Evolutionary conservation across 2,329 filamentous ascomycete species (phyloP).

Genomic region (Epicoccum nigrum): DNA sequence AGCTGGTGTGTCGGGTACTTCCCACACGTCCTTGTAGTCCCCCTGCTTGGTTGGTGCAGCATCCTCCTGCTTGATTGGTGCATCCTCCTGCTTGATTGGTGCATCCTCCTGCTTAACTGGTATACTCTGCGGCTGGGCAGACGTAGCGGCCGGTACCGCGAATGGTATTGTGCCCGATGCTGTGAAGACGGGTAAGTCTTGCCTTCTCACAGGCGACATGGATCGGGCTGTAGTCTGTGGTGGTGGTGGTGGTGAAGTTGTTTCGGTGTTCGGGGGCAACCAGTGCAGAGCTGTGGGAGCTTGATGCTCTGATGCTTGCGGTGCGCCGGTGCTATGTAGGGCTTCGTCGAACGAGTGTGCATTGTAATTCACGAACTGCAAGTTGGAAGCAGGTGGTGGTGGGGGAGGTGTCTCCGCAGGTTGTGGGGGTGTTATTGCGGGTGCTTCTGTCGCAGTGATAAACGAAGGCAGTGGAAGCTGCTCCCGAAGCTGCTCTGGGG

Average conservation of each 20-base stretch:
- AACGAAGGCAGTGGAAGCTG: slow-evolving; percentile 45
- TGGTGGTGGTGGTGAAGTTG: slow-evolving; percentile 6
- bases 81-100: neutral
- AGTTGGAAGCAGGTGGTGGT: slow-evolving; percentile 41
- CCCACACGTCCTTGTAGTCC: slow-evolving; percentile 48
- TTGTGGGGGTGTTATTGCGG: slow-evolving; percentile 33
- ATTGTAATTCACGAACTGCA: slow-evolving; percentile 44
- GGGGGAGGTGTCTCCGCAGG: slow-evolving; percentile 48
- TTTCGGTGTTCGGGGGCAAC: slow-evolving; percentile 39
- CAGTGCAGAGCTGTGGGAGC: slow-evolving; percentile 36
- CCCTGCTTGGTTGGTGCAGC: slow-evolving; percentile 12
- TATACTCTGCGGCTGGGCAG: neutral
- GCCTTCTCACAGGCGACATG: slow-evolving; percentile 42
- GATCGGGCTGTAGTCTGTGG: slow-evolving; percentile 17
- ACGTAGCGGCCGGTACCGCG: slow-evolving; percentile 14
- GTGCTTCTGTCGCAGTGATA: slow-evolving; percentile 28
- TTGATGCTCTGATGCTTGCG: slow-evolving; percentile 19
- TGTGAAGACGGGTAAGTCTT: slow-evolving; percentile 58
- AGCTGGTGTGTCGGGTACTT: slow-evolving; percentile 53
- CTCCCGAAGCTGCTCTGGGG: slow-evolving; percentile 44
- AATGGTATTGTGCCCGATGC: slow-evolving; percentile 48
- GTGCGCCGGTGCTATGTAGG: neutral
- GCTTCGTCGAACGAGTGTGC: slow-evolving; percentile 25
- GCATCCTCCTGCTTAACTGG: too few relatives aligned
- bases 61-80: neutral